phyloP scores from a whole-genome alignment of 768 basidiomycete genomes.

The Podaxis mareebaensis region DNA sequence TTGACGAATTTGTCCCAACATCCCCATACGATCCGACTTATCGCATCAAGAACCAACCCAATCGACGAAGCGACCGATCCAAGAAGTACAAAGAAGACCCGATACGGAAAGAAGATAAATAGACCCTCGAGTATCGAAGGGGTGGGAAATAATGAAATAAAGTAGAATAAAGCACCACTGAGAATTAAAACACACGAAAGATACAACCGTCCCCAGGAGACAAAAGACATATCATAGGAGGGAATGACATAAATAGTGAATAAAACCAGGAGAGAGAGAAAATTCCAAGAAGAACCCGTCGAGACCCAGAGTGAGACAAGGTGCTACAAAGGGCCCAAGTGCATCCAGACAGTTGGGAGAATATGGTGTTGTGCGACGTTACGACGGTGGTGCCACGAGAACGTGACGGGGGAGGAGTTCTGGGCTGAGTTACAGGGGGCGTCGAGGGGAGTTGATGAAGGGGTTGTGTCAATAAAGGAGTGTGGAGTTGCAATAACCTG shows the following conservation, averaged over 20 bases:
- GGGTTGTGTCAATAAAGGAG: background rate
- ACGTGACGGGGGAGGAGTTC: too few relatives aligned
- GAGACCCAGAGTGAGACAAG: background rate
- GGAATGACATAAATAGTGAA: constrained; percentile 7
- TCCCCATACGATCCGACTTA: background rate
- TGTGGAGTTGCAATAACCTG: background rate
- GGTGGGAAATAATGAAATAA: background rate
- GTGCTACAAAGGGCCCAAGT: background rate
- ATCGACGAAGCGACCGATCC: background rate
- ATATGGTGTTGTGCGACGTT: background rate
- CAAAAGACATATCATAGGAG: background rate
- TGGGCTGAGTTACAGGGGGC: background rate
- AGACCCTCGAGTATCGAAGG: background rate
- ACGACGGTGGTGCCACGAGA: background rate
- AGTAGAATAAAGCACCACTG: constrained; percentile 3
- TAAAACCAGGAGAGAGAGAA: background rate
- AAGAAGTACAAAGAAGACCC: background rate
- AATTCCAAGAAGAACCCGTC: constrained; percentile 5
- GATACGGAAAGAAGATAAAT: background rate
- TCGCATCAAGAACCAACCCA: background rate
- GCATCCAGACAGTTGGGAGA: background rate
- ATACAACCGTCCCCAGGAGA: constrained; percentile 9
- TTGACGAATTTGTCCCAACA: background rate
- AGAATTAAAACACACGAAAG: constrained; percentile 5
- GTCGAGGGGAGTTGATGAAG: background rate